Evolutionary conservation across 176 grass and related monocot species (phyloP), one percentile per base, ranked within the genome.

Genomic region (Calamus simplicifolius): DNA sequence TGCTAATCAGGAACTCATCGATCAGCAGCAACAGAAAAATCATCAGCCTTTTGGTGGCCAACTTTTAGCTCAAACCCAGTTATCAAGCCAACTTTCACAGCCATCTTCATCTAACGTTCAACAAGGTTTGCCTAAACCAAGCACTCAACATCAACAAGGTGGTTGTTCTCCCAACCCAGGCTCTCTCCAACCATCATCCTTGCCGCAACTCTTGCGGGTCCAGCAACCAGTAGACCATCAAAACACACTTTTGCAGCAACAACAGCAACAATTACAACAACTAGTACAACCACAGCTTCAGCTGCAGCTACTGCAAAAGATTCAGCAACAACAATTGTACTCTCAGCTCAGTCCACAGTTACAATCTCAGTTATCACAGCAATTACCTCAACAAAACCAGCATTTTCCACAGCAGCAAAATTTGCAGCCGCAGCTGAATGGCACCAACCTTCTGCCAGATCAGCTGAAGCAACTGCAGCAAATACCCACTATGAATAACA

Each of bases 271-370:
- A 52, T 54, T 92, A 59, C 92, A 86, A 21, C 80, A 87, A 30
- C 50, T 87, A 28, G 81, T 77, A 58, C 91, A 95, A 75, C 73
- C 78, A 49, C 81, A 95, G 68, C 57, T 88, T 63, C 92, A 98
- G 73, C 70, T 86, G 26, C 88, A 98, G 79, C 76, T 98, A 58
- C 82, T 98, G 54, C 94, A 98, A 80, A 98, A 98, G 73, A 73
- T 92, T 51, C 94, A 92, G 66, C 84, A 98, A 21, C 88, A 98
- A 66, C 89, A 98, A 69, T 66, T 93, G 54, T 58, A 93, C 21
- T 89, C 94, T 67, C 94, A 98, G 76, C 49, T 93, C 43, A 85
- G 80, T 61, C 78, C 87, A 5, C 84, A 88, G 50, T 74, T 79
- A 35, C 92, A 88, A 18, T 82, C 80, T 51, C 91, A 95, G 68